Base-by-base conservation (phyloP, 306 rosid genomes). In the Quercus agrifolia region DNA sequence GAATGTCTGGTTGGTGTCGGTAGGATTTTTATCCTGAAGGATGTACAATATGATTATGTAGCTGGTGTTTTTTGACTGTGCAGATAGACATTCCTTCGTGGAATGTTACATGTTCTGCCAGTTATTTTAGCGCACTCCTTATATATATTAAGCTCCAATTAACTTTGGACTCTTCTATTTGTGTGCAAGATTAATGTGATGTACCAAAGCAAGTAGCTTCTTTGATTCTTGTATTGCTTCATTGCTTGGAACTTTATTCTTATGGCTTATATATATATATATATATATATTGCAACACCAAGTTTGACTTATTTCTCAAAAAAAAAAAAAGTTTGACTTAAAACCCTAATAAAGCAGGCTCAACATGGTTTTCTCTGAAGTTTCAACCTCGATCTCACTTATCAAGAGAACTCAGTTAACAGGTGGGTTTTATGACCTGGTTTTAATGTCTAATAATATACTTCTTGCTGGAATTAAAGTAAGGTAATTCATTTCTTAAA, bases 1-100 rank as follows among this genome's bases (percentile, higher is more conserved):
- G 49, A 57, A 25, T 77, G 61, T 78, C 71, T 46, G 63, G 54
- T 59, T 56, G 18, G 61, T 71, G 77, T 78, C 75, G 71, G 71
- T 71, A 38, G 35, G 28, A 13, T 2, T 3, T 44, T 18, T 19
- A 54, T 54, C 12, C 18, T 33, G 23, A 31, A 41, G 14, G 54
- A 31, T 12, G 76, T 44, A 56, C 68, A 41, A 56, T 33, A 69
- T 38, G 28, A 56, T 35, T 13, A 54, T 71, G 52, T 38, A 67
- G 52, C 6, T 67, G 52, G 7, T 67, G 72, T 67, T 67, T 64
- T 67, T 67, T 35, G 28, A 67, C 72, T n/a, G 28, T 67, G 72
- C 72, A 9, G 72, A 33, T 35, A 6, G 27, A 67, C 17, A 35
- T 19, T 67, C 72, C 52, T 35, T 35, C 72, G 25, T 67, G 52